These are phyloP conservation scores for Penicillium sp. DNA, from an alignment of 2,329 filamentous ascomycete genomes.

Conservation along the genomic window DNA sequence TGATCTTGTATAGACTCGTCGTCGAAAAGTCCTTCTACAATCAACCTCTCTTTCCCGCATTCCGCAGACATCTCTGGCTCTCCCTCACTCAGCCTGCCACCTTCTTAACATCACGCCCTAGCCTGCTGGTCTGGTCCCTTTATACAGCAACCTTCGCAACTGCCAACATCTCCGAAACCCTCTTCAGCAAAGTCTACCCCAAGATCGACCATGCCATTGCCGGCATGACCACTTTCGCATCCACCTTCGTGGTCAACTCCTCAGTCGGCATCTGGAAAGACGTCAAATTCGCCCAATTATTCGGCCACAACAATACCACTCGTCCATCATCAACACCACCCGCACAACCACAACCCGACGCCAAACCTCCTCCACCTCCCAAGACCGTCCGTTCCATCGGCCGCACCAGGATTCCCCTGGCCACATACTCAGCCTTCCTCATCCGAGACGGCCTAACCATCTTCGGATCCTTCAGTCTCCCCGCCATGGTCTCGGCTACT, in stretches of 20 bases:
- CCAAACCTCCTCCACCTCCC: conserved; percentile 18
- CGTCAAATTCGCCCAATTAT: conserved; percentile 78
- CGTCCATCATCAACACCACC: conserved; percentile 6
- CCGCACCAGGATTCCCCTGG: conserved; percentile 52
- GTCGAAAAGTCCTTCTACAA: conserved; percentile 46
- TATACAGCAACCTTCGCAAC: conserved; percentile 89
- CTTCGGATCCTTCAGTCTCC: conserved; percentile 55
- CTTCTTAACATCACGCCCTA: conserved; percentile 46
- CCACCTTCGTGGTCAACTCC: conserved; percentile 76
- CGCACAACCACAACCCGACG: conserved; percentile 5
- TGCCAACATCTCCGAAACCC: conserved; percentile 81
- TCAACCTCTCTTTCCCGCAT: conserved; percentile 37
- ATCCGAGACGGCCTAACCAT: conserved; percentile 82
- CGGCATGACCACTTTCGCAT: conserved; percentile 76
- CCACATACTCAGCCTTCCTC: conserved; percentile 66
- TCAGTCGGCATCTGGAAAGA: conserved; percentile 81
- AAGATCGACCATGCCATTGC: conserved; percentile 66
- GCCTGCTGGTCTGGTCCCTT: conserved; percentile 53
- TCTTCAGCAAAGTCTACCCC: conserved; percentile 62
- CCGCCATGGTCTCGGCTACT: conserved; percentile 52
- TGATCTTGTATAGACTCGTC: conserved; percentile 38
- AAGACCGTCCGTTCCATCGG: conserved; percentile 32
- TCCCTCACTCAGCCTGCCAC: conserved; percentile 42
- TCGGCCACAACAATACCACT: conserved; percentile 46
- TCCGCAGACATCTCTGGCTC: conserved; percentile 38